Conservation (phyloP, 163 green algal genomes). For the Scenedesmus sp. region DNA sequence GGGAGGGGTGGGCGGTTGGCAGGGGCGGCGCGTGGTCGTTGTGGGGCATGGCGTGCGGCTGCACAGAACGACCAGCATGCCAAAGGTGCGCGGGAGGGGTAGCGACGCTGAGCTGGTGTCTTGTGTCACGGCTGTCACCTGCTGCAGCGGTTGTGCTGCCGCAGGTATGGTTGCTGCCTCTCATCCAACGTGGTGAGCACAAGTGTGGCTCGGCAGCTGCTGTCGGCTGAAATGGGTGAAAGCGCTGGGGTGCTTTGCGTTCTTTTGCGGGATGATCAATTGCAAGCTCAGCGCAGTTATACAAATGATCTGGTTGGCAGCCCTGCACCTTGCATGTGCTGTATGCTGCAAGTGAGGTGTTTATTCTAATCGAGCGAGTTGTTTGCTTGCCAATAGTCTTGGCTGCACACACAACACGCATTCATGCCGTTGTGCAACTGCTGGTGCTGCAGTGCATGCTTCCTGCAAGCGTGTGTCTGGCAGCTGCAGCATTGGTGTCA, state of each 20-base stretch:
- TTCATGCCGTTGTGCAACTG: neutral
- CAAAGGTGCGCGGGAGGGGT: neutral
- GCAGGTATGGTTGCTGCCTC: neutral
- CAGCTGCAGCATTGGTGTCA: neutral
- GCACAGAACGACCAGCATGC: neutral
- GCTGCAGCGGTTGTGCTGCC: neutral
- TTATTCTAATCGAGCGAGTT: neutral
- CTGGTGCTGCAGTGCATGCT: neutral
- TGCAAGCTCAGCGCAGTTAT: neutral
- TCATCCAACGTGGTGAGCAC: slow-evolving; percentile 10
- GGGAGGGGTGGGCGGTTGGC: neutral
- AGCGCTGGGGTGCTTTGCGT: neutral
- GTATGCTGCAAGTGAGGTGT: neutral
- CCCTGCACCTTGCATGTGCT: neutral
- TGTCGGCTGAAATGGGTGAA: neutral
- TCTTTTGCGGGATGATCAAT: neutral
- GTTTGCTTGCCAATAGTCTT: neutral
- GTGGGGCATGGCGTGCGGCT: neutral
- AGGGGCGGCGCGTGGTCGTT: neutral
- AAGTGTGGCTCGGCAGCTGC: neutral
- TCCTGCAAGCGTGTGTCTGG: neutral
- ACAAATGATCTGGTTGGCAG: neutral
- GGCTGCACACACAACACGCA: neutral
- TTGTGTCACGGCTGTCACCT: neutral
- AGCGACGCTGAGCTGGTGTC: neutral